Conservation (phyloP, 2,329 filamentous ascomycete species). For the Aureobasidium vineae region DNA sequence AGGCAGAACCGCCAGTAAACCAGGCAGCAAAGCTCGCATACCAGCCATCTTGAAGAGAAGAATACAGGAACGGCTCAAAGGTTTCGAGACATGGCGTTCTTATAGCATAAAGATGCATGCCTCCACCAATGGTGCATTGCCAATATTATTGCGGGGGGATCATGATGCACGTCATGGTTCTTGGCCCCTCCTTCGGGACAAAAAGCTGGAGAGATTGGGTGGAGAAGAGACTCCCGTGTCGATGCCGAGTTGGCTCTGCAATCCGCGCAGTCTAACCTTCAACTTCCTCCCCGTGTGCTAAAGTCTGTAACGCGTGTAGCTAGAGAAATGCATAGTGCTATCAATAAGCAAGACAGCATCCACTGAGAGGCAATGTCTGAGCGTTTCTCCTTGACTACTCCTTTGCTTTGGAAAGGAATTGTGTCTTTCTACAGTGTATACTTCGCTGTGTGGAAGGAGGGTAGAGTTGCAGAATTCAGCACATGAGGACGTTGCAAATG, state of each 20-base stretch:
- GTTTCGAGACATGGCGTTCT: slow-evolving; percentile 7
- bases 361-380: too few species aligned
- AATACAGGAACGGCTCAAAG: not conserved
- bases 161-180: slow-evolving; percentile 7
- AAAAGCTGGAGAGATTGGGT: not conserved
- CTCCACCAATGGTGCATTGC: not conserved
- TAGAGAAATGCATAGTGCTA: too few species aligned
- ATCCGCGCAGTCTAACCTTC: not conserved
- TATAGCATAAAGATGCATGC: slow-evolving; percentile 9
- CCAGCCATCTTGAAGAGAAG: slow-evolving; percentile 5
- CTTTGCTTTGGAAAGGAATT: too few species aligned
- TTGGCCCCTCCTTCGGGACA: not conserved
- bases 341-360: too few species aligned
- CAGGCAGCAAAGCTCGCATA: not conserved
- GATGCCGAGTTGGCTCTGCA: not conserved
- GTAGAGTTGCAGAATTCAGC: too few species aligned
- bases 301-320: too few species aligned
- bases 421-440: too few species aligned
- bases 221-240: not conserved
- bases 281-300: too few species aligned
- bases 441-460: too few species aligned
- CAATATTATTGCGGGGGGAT: slow-evolving; percentile 2
- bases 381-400: too few species aligned
- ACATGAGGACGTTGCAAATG: not conserved
- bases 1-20: slow-evolving; percentile 11